Conservation (phyloP, 2,329 filamentous ascomycete species). For the Didymella exigua region DNA sequence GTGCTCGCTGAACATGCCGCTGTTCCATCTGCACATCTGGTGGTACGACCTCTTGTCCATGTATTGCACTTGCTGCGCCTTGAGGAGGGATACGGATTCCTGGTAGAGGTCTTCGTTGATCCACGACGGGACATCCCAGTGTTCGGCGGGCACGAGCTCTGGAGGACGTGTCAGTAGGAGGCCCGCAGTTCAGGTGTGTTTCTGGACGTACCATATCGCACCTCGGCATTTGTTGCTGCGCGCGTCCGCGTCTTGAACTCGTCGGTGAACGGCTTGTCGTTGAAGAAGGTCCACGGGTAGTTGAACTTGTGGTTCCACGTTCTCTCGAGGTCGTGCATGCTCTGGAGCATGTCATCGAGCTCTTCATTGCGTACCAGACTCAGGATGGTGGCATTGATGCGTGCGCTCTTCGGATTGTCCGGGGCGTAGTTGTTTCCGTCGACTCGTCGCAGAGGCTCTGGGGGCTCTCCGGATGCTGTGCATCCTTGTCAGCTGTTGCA, state of each 20-base stretch:
- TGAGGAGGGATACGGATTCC: slow-evolving; percentile 81
- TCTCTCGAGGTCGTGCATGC: slow-evolving; percentile 88
- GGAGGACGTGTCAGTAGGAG: slow-evolving; percentile 18
- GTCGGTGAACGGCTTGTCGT: slow-evolving; percentile 89
- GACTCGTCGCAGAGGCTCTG: slow-evolving; percentile 74
- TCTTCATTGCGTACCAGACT: slow-evolving; percentile 93
- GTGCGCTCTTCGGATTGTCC: slow-evolving; percentile 74
- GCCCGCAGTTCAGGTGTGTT: too few relatives aligned
- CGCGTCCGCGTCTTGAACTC: slow-evolving; percentile 87
- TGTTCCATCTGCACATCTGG: slow-evolving; percentile 99
- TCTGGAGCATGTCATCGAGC: slow-evolving; percentile 78
- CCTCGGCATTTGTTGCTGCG: slow-evolving; percentile 85
- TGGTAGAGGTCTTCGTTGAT: slow-evolving; percentile 86
- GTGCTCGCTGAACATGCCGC: slow-evolving; percentile 96
- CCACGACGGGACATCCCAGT: slow-evolving; percentile 92
- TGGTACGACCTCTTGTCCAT: slow-evolving; percentile 89
- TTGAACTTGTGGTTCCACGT: slow-evolving; percentile 99
- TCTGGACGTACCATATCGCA: slow-evolving; percentile 71
- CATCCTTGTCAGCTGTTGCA: slow-evolving; percentile 8
- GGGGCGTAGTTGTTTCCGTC: slow-evolving; percentile 75
- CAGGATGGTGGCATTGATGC: slow-evolving; percentile 92
- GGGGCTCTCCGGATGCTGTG: slow-evolving; percentile 81
- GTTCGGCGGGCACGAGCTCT: slow-evolving; percentile 91
- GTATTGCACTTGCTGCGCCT: slow-evolving; percentile 89
- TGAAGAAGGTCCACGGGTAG: slow-evolving; percentile 99